These are phyloP conservation scores for Xylariaceae sp. DNA, from an alignment of 2,329 filamentous ascomycete species.

Conservation along the genomic window DNA sequence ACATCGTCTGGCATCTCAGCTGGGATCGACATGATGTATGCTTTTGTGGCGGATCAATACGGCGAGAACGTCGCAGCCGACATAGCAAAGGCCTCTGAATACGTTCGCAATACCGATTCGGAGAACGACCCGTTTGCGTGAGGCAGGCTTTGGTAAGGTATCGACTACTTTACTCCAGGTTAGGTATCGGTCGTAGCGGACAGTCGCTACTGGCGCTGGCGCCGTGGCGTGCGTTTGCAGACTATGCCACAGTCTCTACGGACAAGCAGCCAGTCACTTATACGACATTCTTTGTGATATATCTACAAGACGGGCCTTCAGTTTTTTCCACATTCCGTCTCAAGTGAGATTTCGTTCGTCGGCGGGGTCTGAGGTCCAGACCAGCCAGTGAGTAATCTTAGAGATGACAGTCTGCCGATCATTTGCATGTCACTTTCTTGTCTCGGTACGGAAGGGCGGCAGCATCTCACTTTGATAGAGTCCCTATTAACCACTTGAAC, in stretches of 20 bases:
- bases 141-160: no score
- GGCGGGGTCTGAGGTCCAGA: conserved; percentile 16
- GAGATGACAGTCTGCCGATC: no score
- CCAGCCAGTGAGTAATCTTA: conserved; percentile 2
- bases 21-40: conserved; percentile 58
- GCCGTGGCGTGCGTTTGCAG: conserved; percentile 24
- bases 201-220: conserved; percentile 22
- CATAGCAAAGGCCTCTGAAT: conserved; percentile 52
- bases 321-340: conserved; percentile 14
- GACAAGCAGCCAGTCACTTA: conserved; percentile 22
- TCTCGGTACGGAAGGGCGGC: no score
- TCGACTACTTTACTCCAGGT: background rate
- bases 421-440: no score
- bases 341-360: conserved; percentile 12
- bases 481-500: no score
- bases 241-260: conserved; percentile 23
- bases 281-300: conserved; percentile 19
- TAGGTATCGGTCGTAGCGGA: conserved; percentile 25
- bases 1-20: conserved; percentile 56
- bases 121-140: conserved; percentile 51
- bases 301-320: conserved; percentile 16
- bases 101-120: conserved; percentile 48
- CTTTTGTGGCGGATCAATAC: conserved; percentile 50
- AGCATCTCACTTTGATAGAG: no score
- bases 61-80: conserved; percentile 45